phyloP scores from a whole-genome alignment of 2,329 filamentous ascomycete species.

The Emmonsiellopsis sp. region DNA sequence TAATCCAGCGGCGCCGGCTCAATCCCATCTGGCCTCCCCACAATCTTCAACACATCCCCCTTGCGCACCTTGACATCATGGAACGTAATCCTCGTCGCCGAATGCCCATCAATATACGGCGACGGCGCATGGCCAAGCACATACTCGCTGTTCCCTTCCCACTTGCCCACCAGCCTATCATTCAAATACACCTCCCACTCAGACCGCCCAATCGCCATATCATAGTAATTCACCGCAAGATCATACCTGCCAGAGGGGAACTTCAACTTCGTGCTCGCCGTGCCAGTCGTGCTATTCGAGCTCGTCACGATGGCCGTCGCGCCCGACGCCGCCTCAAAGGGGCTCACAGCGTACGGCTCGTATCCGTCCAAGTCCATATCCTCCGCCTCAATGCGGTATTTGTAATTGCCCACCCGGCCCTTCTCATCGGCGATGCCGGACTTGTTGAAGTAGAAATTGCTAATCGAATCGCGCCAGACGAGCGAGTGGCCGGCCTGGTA shows the following conservation, averaged over 20 bases:
- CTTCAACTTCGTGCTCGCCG: conserved; percentile 38
- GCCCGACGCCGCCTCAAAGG: conserved; percentile 53
- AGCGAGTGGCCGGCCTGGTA: conserved; percentile 63
- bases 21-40: conserved; percentile 49
- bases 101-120: conserved; percentile 55
- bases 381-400: conserved; percentile 61
- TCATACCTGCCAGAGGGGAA: conserved; percentile 51
- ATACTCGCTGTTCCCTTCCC: conserved; percentile 53
- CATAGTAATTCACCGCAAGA: conserved; percentile 58
- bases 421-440: conserved; percentile 51
- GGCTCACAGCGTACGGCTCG: conserved; percentile 43
- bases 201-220: conserved; percentile 50
- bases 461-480: conserved; percentile 62
- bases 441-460: conserved; percentile 53
- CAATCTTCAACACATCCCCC: conserved; percentile 47
- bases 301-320: conserved; percentile 47
- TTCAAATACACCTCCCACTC: conserved; percentile 49
- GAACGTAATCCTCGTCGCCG: conserved; percentile 56
- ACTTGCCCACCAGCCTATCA: conserved; percentile 44
- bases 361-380: conserved; percentile 55
- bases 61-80: conserved; percentile 39
- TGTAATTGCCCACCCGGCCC: conserved; percentile 51
- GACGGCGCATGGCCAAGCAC: conserved; percentile 51
- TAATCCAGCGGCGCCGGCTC: conserved; percentile 62
- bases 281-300: conserved; percentile 44